Evolutionary conservation across 306 rosid genomes (phyloP).

Genomic region (Gleditsia sinensis): DNA sequence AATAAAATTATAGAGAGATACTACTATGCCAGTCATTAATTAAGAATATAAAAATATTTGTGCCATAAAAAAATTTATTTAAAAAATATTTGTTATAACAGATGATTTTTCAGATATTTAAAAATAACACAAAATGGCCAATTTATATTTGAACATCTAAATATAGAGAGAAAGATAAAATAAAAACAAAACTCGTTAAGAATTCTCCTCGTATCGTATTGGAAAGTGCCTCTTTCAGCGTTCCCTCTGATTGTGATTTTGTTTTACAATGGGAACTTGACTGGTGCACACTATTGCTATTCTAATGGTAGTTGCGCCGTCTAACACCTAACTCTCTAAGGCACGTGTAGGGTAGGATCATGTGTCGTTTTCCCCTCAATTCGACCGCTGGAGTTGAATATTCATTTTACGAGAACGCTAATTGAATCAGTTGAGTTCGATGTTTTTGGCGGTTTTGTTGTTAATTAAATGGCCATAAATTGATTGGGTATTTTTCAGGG

Average conservation of each 20-base stretch:
- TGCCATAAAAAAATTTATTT: too few species aligned
- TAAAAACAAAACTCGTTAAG: too few species aligned
- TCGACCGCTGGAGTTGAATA: background rate
- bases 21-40: too few species aligned
- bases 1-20: too few species aligned
- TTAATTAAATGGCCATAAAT: background rate
- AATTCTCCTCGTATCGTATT: background rate
- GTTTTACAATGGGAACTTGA: background rate
- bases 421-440: background rate
- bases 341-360: background rate
- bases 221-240: background rate
- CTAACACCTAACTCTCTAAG: background rate
- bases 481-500: conserved; percentile 53
- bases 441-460: background rate
- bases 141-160: too few species aligned
- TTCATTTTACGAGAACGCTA: background rate
- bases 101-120: too few species aligned
- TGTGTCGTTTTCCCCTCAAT: background rate
- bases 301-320: background rate
- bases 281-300: background rate
- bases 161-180: background rate
- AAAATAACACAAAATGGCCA: too few species aligned
- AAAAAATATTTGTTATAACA: too few species aligned
- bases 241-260: background rate
- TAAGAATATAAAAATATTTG: too few species aligned